These are phyloP conservation scores for Tricholoma saponaceum DNA, from an alignment of 768 basidiomycete genomes.

Conservation along the genomic window DNA sequence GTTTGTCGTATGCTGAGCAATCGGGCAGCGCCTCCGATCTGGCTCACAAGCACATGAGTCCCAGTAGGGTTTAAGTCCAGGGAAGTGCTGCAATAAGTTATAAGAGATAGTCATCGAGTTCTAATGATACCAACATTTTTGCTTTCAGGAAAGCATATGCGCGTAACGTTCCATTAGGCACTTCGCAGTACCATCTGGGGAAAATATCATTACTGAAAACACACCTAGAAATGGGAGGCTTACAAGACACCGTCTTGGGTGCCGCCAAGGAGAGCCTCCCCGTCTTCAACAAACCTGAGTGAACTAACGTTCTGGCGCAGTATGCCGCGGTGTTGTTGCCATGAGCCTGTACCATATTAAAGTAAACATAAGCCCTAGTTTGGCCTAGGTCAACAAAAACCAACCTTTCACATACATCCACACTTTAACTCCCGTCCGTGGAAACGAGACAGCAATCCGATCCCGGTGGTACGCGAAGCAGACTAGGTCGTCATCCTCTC, in stretches of 20 bases:
- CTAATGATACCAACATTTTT: constrained; percentile 45
- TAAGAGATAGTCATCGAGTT: background rate
- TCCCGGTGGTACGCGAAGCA: constrained; percentile 55
- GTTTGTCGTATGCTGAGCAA: constrained; percentile 47
- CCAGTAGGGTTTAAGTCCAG: constrained; percentile 49
- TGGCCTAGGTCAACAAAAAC: background rate
- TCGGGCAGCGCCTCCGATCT: constrained; percentile 44
- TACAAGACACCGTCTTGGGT: constrained; percentile 69
- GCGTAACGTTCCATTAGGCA: constrained; percentile 62
- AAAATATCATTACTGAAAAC: constrained; percentile 3
- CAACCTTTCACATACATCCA: constrained; percentile 60
- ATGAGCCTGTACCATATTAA: constrained; percentile 39
- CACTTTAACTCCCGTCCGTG: constrained; percentile 56
- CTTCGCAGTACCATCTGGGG: constrained; percentile 61
- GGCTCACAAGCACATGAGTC: constrained; percentile 49
- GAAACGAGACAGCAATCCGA: constrained; percentile 60
- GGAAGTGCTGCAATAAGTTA: constrained; percentile 35
- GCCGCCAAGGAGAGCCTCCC: constrained; percentile 61
- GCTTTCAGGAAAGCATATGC: constrained; percentile 56
- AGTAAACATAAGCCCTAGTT: constrained; percentile 3
- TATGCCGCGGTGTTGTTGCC: constrained; percentile 64
- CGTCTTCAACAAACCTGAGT: constrained; percentile 60
- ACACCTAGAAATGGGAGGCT: constrained; percentile 14
- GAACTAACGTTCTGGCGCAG: constrained; percentile 60
- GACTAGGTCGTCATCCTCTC: constrained; percentile 32